Percentiles rank a stretch among this genome's conserved stretches.
These are phyloP conservation scores for Lipomyces spencermartinsiae DNA, from an alignment of 805 yeast genomes.

Conservation along the genomic window DNA sequence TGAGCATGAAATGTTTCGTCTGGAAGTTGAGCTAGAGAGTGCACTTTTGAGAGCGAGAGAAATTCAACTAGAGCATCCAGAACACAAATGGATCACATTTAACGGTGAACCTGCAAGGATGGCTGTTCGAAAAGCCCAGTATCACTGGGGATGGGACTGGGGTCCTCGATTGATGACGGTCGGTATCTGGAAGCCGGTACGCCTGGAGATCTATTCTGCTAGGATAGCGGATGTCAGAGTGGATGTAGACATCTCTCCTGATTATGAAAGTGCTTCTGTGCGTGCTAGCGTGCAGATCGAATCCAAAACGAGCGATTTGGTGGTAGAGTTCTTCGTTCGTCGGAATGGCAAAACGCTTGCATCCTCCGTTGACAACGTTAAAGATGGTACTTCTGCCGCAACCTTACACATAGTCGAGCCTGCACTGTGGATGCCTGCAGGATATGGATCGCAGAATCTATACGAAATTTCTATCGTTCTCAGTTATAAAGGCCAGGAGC, in stretches of 20 bases:
- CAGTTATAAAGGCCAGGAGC: too few species aligned
- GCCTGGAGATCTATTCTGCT: slow-evolving; percentile 41
- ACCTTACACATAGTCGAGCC: too few species aligned
- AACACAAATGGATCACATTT: slow-evolving; percentile 47
- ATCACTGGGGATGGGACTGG: slow-evolving; percentile 67
- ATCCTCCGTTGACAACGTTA: too few species aligned
- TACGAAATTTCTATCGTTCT: slow-evolving; percentile 42
- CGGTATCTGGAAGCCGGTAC: slow-evolving; percentile 53
- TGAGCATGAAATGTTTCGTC: slow-evolving; percentile 40
- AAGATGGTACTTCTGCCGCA: too few species aligned
- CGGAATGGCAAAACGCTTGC: too few species aligned
- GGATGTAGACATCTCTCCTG: slow-evolving; percentile 19
- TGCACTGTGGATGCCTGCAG: slow-evolving; percentile 18
- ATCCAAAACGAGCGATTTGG: too few species aligned
- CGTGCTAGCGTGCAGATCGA: too few species aligned
- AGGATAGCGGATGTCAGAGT: slow-evolving; percentile 39
- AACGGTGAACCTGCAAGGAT: slow-evolving; percentile 55
- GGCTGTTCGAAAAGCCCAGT: slow-evolving; percentile 60
- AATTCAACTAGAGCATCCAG: slow-evolving; percentile 43
- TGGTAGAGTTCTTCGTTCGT: too few species aligned
- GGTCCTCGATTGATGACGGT: slow-evolving; percentile 50
- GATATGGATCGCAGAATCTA: slow-evolving; percentile 50
- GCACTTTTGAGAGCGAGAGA: slow-evolving; percentile 48
- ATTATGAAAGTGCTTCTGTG: too few species aligned
- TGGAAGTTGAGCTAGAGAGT: slow-evolving; percentile 50